Conservation (phyloP, 2,329 filamentous ascomycete species). For the Hypocrella siamensis region DNA sequence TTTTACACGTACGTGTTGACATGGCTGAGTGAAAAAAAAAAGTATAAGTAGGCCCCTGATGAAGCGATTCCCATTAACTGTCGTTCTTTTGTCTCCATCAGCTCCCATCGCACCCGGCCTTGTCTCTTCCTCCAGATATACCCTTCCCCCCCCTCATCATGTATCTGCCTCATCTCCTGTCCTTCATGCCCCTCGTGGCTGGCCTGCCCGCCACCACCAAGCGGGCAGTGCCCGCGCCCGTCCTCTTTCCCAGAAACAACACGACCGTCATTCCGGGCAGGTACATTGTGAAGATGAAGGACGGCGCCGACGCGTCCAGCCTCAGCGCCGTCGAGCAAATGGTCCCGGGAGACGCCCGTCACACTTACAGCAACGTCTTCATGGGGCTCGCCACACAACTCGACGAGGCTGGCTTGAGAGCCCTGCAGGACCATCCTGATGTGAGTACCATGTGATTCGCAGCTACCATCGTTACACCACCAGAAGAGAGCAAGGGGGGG, state of each 20-base stretch:
- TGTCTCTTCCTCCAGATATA: too few relatives aligned
- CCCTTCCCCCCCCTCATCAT: too few relatives aligned
- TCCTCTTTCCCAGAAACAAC: conserved; percentile 4
- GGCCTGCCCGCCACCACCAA: conserved; percentile 4
- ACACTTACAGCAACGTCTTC: conserved; percentile 9
- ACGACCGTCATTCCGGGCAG: conserved; percentile 9
- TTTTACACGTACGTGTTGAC: too few relatives aligned
- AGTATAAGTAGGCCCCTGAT: too few relatives aligned
- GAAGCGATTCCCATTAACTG: too few relatives aligned
- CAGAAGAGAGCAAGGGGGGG: too few relatives aligned
- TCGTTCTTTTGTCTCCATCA: too few relatives aligned
- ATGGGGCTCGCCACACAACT: conserved; percentile 11
- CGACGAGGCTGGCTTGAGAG: conserved; percentile 5
- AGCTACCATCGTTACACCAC: too few relatives aligned
- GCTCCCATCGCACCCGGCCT: too few relatives aligned
- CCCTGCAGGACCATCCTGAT: conserved; percentile 10
- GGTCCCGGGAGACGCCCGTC: conserved; percentile 8
- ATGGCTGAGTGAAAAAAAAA: too few relatives aligned
- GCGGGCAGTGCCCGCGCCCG: conserved; percentile 8
- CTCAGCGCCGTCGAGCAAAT: conserved; percentile 6
- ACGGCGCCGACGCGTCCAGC: conserved; percentile 3
- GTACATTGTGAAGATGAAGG: conserved; percentile 14
- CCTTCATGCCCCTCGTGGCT: conserved; percentile 6
- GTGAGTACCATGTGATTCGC: too few relatives aligned
- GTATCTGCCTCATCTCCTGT: conserved; percentile 6